These are phyloP conservation scores for Candida peoriensis DNA, from an alignment of 805 yeast species.

Conservation along the genomic window DNA sequence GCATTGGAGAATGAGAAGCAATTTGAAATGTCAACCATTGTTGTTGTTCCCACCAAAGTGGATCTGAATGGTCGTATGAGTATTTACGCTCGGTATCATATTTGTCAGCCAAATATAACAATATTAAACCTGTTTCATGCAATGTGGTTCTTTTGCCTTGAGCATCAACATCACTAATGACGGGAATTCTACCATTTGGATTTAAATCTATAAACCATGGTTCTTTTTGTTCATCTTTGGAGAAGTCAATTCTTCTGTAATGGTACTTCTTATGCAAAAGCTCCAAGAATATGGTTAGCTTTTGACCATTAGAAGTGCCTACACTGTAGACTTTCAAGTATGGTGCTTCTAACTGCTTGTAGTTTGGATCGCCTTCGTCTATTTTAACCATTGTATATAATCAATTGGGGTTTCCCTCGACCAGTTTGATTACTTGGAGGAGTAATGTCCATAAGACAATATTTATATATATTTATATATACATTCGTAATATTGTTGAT, in stretches of 20 bases:
- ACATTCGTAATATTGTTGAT: too few species aligned
- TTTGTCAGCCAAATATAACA: slow-evolving; percentile 50
- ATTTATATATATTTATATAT: too few species aligned
- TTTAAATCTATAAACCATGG: slow-evolving; percentile 49
- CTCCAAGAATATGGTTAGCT: slow-evolving; percentile 30
- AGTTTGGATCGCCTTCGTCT: slow-evolving; percentile 14
- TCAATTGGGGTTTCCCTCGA: too few species aligned
- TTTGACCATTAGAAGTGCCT: slow-evolving; percentile 35
- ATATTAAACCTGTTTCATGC: slow-evolving; percentile 55
- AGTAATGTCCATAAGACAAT: too few species aligned
- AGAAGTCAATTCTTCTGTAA: slow-evolving; percentile 35
- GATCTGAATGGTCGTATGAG: slow-evolving; percentile 29
- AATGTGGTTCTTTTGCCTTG: slow-evolving; percentile 38
- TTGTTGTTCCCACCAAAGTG: slow-evolving; percentile 41
- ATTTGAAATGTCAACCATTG: slow-evolving; percentile 51
- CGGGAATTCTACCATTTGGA: slow-evolving; percentile 60
- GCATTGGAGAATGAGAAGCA: slow-evolving; percentile 54
- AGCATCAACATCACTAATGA: slow-evolving; percentile 30
- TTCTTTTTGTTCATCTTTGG: slow-evolving; percentile 41
- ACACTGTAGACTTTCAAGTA: slow-evolving; percentile 36
- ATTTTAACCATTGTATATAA: background rate
- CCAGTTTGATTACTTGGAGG: too few species aligned
- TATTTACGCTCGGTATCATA: slow-evolving; percentile 47
- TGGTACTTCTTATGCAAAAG: slow-evolving; percentile 26
- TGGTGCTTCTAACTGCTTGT: slow-evolving; percentile 27